A percentile compares a stretch with the other conserved stretches of the same genome.
Evolutionary conservation across 2,329 filamentous ascomycete species (phyloP).

Genomic region (Paecilomyces niveus): DNA sequence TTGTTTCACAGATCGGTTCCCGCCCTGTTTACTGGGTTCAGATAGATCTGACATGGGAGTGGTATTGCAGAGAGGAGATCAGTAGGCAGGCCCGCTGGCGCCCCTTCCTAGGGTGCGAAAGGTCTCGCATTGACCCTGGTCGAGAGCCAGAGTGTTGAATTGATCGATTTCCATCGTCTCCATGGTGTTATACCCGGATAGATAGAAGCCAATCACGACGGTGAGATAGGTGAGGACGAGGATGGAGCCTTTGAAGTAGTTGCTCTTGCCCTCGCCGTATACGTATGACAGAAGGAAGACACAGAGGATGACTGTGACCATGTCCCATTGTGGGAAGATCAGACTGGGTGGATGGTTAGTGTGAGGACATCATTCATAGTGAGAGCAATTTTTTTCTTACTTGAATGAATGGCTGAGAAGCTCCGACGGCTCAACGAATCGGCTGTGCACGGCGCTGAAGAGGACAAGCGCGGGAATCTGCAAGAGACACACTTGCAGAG

Average conservation of each 20-base stretch:
- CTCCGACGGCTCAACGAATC: conserved; percentile 47
- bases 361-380: background rate
- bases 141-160: conserved; percentile 41
- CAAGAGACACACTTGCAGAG: conserved; percentile 87
- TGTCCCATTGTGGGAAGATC: conserved; percentile 98
- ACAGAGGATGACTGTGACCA: conserved; percentile 92
- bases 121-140: conserved; percentile 20
- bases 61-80: background rate
- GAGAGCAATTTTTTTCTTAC: conserved; percentile 26
- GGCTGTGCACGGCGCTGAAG: conserved; percentile 72
- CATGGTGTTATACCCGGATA: conserved; percentile 59
- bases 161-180: conserved; percentile 42
- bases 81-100: background rate
- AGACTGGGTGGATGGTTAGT: conserved; percentile 45
- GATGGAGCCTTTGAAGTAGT: conserved; percentile 99
- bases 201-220: conserved; percentile 85
- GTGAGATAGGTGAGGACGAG: conserved; percentile 88
- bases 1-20: too few relatives aligned
- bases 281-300: conserved; percentile 96
- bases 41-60: background rate
- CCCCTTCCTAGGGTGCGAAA: conserved; percentile 37
- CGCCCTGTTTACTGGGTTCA: too few relatives aligned
- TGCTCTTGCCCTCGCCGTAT: conserved; percentile 97
- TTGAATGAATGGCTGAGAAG: conserved; percentile 48
- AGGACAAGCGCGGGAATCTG: conserved; percentile 90